phyloP scores from a whole-genome alignment of 257 asterid genomes.

The Eustoma russellianum region DNA sequence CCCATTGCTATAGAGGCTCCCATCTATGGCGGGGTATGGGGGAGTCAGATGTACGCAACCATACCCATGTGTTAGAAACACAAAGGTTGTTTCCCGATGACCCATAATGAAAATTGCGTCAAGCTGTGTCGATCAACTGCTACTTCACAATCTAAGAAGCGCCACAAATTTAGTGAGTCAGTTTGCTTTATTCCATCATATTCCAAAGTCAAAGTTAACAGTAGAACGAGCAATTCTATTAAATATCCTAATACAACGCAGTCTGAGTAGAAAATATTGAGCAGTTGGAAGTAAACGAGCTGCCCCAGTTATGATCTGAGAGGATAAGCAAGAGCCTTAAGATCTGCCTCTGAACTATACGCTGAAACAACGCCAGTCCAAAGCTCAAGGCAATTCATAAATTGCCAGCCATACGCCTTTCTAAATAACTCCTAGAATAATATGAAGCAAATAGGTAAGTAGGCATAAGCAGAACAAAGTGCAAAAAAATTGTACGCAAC shows the following conservation, averaged over 20 bases:
- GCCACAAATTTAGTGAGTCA: no score
- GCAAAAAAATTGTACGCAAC: not conserved
- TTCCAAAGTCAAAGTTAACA: no score
- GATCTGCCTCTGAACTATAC: constrained; percentile 57
- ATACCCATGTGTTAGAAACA: no score
- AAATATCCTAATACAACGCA: constrained; percentile 90
- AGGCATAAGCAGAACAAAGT: not conserved
- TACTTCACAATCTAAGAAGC: no score
- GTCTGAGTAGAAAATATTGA: constrained; percentile 77
- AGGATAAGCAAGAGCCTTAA: constrained; percentile 86
- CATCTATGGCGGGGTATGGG: no score
- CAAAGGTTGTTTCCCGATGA: no score
- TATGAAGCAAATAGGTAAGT: constrained; percentile 9
- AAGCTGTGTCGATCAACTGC: no score
- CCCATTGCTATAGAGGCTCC: no score
- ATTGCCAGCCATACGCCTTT: constrained; percentile 95
- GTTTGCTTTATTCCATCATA: no score
- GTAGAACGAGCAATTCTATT: constrained; percentile 76
- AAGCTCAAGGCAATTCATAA: constrained; percentile 81
- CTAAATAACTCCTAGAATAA: constrained; percentile 49
- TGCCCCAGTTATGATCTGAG: constrained; percentile 73
- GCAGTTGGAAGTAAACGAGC: constrained; percentile 92
- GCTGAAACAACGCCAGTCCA: constrained; percentile 93
- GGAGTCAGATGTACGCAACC: no score
- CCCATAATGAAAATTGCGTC: no score